These are phyloP conservation scores for Anethum foeniculum DNA, from an alignment of 140 eudicot species.

Conservation along the genomic window DNA sequence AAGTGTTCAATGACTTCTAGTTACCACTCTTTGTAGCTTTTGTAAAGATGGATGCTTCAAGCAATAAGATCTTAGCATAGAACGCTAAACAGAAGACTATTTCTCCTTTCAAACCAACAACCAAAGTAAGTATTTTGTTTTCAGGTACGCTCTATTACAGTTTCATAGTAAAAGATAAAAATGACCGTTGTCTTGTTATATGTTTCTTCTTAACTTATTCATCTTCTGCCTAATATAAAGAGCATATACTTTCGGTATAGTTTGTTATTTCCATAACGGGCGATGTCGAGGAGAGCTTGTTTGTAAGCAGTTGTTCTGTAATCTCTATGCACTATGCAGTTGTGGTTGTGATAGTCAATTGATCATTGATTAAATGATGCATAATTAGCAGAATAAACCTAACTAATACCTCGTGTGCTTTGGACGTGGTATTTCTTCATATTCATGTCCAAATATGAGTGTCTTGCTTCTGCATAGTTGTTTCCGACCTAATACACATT, in stretches of 20 bases:
- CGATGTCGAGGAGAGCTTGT: background rate
- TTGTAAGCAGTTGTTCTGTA: background rate
- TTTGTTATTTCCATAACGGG: background rate
- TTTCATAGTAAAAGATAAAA: constrained; percentile 5
- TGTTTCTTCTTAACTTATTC: background rate
- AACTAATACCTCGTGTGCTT: background rate
- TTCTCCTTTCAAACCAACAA: constrained; percentile 12
- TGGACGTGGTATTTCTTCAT: background rate
- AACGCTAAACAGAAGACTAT: constrained; percentile 24
- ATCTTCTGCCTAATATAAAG: background rate
- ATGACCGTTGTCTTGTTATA: constrained; percentile 3
- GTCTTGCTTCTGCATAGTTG: constrained; percentile 8
- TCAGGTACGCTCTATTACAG: background rate
- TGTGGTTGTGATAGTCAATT: constrained; percentile 1
- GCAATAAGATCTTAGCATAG: constrained; percentile 23
- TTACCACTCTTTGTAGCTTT: background rate
- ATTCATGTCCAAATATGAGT: constrained; percentile 20
- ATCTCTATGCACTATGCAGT: background rate
- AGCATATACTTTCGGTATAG: background rate
- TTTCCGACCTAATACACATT: background rate
- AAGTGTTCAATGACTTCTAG: background rate
- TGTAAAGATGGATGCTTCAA: constrained; percentile 31
- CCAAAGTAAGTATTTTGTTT: background rate
- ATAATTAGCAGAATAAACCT: background rate
- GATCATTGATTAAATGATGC: background rate